A percentile compares a stretch with the other conserved stretches of the same genome.
phyloP scores from a whole-genome alignment of 306 rosid species.

The Psophocarpus tetragonolobus region DNA sequence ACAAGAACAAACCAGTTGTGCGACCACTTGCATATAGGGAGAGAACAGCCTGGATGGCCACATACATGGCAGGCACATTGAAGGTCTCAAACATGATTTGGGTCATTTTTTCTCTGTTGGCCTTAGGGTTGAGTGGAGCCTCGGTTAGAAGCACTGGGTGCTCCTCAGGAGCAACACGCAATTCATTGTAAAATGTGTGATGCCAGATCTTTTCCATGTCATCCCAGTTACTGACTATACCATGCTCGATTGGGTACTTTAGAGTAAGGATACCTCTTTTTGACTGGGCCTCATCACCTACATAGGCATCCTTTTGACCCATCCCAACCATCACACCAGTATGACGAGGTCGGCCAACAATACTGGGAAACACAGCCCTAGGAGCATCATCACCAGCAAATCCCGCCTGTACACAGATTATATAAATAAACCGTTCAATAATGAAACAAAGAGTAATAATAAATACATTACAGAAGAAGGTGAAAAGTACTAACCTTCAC shows the following conservation, averaged over 20 bases:
- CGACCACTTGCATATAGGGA: constrained; percentile 99
- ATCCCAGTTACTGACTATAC: constrained; percentile 99
- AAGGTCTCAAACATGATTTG: constrained; percentile 98
- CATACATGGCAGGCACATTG: constrained; percentile 98
- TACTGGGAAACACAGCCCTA: constrained; percentile 95
- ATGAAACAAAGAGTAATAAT: neutral
- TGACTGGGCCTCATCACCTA: constrained; percentile 96
- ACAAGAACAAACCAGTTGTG: constrained; percentile 71
- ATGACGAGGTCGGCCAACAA: constrained; percentile 95
- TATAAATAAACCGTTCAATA: neutral
- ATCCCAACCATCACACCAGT: constrained; percentile 99
- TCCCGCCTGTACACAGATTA: constrained; percentile 65
- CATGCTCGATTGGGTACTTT: constrained; percentile 96
- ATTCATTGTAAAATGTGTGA: constrained; percentile 96
- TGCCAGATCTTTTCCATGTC: constrained; percentile 99
- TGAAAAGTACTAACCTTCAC: constrained; percentile 71
- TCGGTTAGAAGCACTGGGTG: constrained; percentile 97
- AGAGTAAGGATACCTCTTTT: constrained; percentile 97
- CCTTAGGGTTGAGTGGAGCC: constrained; percentile 98
- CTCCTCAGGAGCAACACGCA: constrained; percentile 99
- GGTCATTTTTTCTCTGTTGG: constrained; percentile 98
- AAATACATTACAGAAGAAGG: neutral
- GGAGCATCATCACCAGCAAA: constrained; percentile 99
- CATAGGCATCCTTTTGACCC: constrained; percentile 99
- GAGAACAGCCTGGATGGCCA: constrained; percentile 95